Conservation (phyloP, 768 basidiomycete genomes). For the Daedaleopsis sinensis region DNA sequence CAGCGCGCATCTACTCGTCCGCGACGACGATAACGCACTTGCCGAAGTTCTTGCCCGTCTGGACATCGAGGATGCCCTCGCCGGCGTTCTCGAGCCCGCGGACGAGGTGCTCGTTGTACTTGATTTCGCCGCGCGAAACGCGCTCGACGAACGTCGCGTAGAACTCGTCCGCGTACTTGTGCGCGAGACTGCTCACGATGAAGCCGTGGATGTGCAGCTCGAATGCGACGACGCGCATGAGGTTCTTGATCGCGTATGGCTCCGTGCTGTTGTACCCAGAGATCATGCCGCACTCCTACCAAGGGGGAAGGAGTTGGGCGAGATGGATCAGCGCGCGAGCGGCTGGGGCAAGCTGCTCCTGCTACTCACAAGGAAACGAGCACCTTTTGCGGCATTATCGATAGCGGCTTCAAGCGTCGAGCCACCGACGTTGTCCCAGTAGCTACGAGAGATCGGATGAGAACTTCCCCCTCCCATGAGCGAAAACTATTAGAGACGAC, state of each 20-base stretch:
- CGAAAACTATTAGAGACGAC: not conserved
- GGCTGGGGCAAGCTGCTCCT: not conserved
- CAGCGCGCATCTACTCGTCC: constrained; percentile 19
- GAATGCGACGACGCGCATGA: constrained; percentile 29
- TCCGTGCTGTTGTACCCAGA: constrained; percentile 25
- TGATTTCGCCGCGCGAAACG: constrained; percentile 38
- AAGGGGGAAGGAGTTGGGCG: not conserved
- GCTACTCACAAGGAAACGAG: constrained; percentile 29
- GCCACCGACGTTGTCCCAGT: constrained; percentile 38
- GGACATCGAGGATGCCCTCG: constrained; percentile 37
- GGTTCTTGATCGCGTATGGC: constrained; percentile 30
- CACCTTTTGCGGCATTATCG: constrained; percentile 13
- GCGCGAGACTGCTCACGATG: constrained; percentile 28
- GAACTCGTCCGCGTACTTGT: constrained; percentile 34
- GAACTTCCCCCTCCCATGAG: not conserved
- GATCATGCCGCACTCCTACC: constrained; percentile 36
- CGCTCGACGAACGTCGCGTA: constrained; percentile 31
- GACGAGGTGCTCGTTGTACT: constrained; percentile 37
- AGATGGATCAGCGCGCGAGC: too few species aligned
- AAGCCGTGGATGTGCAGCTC: constrained; percentile 35
- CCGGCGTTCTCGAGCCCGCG: constrained; percentile 38
- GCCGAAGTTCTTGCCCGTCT: constrained; percentile 37
- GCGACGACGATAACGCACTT: constrained; percentile 40
- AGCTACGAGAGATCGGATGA: constrained; percentile 20
- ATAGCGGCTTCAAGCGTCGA: constrained; percentile 34